These are phyloP conservation scores for Ambrosiella beaveri DNA, from an alignment of 2,329 filamentous ascomycete genomes.

Conservation along the genomic window DNA sequence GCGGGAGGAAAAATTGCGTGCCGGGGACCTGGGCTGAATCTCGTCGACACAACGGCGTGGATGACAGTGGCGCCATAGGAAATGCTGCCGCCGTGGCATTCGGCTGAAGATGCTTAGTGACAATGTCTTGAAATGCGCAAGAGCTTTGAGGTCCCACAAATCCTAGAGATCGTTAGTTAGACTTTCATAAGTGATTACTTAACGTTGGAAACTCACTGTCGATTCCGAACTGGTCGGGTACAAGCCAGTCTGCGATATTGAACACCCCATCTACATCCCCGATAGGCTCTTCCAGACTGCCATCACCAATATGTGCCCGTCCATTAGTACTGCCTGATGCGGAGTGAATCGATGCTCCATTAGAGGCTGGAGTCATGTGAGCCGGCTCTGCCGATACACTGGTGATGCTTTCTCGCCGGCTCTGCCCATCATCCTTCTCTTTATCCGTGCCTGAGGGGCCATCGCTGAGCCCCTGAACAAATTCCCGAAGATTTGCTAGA, in stretches of 20 bases:
- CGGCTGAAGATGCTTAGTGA: not conserved
- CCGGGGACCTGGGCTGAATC: conserved; percentile 1
- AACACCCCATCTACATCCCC: not conserved
- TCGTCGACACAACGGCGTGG: not conserved
- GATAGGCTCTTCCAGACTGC: not conserved
- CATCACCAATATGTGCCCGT: not conserved
- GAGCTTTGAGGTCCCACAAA: not conserved
- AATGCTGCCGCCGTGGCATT: not conserved
- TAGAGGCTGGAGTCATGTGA: not conserved
- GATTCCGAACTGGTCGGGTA: conserved; percentile 13
- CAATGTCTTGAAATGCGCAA: not conserved
- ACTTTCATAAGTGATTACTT: not conserved
- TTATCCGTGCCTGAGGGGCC: not conserved
- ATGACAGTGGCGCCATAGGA: not conserved
- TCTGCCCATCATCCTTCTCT: not conserved
- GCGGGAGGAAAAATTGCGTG: conserved; percentile 15
- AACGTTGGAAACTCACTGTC: conserved; percentile 10
- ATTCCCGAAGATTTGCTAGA: conserved; percentile 15
- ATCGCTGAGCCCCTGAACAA: conserved; percentile 2
- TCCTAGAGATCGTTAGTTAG: not conserved
- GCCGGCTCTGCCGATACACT: not conserved
- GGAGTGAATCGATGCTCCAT: not conserved
- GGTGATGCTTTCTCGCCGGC: not conserved
- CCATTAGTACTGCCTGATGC: not conserved
- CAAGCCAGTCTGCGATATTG: not conserved